These are phyloP conservation scores for Penicillium parvum DNA, from an alignment of 495 filamentous ascomycete genomes.

Conservation along the genomic window DNA sequence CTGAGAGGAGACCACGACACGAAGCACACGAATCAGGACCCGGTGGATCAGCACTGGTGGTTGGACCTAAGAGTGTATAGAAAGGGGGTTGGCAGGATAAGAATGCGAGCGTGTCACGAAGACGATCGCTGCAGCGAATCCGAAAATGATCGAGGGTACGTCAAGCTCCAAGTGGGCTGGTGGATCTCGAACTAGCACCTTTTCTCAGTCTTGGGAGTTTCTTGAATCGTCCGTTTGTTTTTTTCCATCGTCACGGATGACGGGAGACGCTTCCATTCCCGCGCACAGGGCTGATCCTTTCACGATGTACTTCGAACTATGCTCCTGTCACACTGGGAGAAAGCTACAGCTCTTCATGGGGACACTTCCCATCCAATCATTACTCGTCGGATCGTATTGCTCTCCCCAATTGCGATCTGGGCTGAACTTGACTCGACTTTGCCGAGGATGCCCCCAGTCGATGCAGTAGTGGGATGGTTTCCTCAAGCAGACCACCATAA, in stretches of 20 bases:
- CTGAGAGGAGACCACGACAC: not conserved
- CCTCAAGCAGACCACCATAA: too few species aligned
- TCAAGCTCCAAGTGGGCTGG: conserved; percentile 18
- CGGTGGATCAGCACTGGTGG: too few species aligned
- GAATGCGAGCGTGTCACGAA: conserved; percentile 12
- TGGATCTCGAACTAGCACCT: conserved; percentile 4
- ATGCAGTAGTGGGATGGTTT: too few species aligned
- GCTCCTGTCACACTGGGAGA: too few species aligned
- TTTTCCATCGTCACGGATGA: not conserved
- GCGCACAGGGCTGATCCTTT: not conserved
- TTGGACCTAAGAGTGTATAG: not conserved
- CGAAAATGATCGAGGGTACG: conserved; percentile 22
- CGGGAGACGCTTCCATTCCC: not conserved
- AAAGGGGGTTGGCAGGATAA: conserved; percentile 10
- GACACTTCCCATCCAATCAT: conserved; percentile 12
- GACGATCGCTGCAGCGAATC: conserved; percentile 26
- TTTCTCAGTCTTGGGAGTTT: not conserved
- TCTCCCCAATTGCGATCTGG: conserved; percentile 12
- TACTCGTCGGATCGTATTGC: conserved; percentile 7
- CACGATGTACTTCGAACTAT: conserved; percentile 13
- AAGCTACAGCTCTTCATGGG: conserved; percentile 2
- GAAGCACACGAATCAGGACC: too few species aligned
- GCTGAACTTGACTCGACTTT: conserved; percentile 8
- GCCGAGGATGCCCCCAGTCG: not conserved
- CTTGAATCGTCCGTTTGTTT: not conserved